Evolutionary conservation across 1,139 yeast species (phyloP).

Genomic region (Taphrina deformans): DNA sequence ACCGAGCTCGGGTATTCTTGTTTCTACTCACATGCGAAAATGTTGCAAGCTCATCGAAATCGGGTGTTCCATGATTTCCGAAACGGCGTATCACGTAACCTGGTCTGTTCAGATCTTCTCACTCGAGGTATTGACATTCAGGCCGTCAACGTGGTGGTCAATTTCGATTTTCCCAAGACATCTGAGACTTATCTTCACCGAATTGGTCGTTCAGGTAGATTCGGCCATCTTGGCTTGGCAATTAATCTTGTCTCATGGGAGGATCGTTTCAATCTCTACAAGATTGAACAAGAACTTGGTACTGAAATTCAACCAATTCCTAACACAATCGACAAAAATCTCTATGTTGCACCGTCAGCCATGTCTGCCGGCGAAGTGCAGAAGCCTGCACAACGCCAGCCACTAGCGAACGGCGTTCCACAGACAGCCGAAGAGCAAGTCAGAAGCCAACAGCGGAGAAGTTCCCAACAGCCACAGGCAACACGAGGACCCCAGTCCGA

Average conservation of each 20-base stretch:
- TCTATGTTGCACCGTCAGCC: slow-evolving; percentile 59
- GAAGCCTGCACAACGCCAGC: slow-evolving; percentile 31
- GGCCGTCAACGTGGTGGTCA: slow-evolving; percentile 96
- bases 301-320: slow-evolving; percentile 98
- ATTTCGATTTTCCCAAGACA: slow-evolving; percentile 96
- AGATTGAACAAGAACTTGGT: slow-evolving; percentile 95
- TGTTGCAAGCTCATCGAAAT: slow-evolving; percentile 97
- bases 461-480: slow-evolving; percentile 36
- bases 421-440: slow-evolving; percentile 40
- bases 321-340: slow-evolving; percentile 76
- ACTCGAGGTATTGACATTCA: slow-evolving; percentile 99
- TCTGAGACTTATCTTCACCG: slow-evolving; percentile 97
- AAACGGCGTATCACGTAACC: slow-evolving; percentile 95
- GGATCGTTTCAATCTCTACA: slow-evolving; percentile 82
- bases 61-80: slow-evolving; percentile 98
- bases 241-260: slow-evolving; percentile 96
- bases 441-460: slow-evolving; percentile 42
- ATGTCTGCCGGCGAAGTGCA: slow-evolving; percentile 31
- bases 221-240: slow-evolving; percentile 97
- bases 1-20: slow-evolving; percentile 96
- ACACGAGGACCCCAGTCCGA: neutral
- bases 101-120: slow-evolving; percentile 92
- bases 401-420: slow-evolving; percentile 33
- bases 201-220: slow-evolving; percentile 99
- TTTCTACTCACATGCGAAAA: slow-evolving; percentile 93